Base-by-base conservation (phyloP, 2,329 filamentous ascomycete genomes). In the Colletotrichum cordylinicola region DNA sequence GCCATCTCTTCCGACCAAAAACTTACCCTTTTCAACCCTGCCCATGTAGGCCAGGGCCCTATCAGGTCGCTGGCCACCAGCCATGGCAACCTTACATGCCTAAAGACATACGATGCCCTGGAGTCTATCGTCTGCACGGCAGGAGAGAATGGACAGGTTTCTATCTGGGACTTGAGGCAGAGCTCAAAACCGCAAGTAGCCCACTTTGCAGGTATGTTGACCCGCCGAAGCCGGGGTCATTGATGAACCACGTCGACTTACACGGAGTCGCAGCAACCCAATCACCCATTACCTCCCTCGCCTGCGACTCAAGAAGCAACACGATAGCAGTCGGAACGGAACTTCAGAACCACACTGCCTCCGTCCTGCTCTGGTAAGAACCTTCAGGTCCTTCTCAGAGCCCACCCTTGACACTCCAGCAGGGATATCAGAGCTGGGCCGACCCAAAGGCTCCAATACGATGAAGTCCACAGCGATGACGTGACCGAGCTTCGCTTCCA, bases 251-350 rank as follows among this genome's bases (percentile, higher is more conserved):
- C 55, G 35, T 79, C 75, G 43, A 79, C 80, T 75, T 80, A 73
- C 65, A 58, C 43, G 74, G 52, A 68, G 33, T 27, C 70, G 62
- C 78, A 89, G 88, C 87, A n/a, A 86, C 84, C 69, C 79, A 84
- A 52, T 85, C 84, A 13, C 84, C 92, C 13, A 88, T 96, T 18
- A 86, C 93, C 15, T 93, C 94, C 16, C 85, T 96, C 64, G 93
- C 93, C 2, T 91, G 92, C 78, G 90, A 89, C 64, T 83, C 87
- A 12, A 81, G 84, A 13, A 89, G 89, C 16, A 90, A 92, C 78
- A 88, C 91, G 5, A 85, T 96, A 21, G 94, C 93, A 27, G 91
- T 92, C 9, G 95, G 95, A 37, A 95, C 94, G 1, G 95, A 96
- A 80, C 87, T 94, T 48, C 90, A 91, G 55, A 90, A 93, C 78